A percentile compares a stretch with the other conserved stretches of the same genome.
These are phyloP conservation scores for Pilasporangium apinafurcum DNA, from an alignment of 352 stramenopile species.

Conservation along the genomic window DNA sequence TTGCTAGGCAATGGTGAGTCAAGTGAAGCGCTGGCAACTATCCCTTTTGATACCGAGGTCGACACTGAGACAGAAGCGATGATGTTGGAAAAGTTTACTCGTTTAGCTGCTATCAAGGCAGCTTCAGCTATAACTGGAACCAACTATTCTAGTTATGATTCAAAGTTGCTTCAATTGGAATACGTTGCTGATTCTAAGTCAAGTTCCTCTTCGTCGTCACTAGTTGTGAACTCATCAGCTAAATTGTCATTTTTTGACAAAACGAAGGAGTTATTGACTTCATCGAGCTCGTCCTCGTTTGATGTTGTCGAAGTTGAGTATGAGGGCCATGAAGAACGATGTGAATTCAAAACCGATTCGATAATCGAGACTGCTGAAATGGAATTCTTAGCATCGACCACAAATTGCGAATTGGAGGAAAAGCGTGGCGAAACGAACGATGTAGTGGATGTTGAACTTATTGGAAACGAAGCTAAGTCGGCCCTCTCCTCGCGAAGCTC, in stretches of 20 bases:
- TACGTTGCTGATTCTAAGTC: slow-evolving; percentile 18
- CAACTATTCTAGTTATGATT: slow-evolving; percentile 14
- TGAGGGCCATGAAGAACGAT: no score
- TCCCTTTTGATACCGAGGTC: slow-evolving; percentile 20
- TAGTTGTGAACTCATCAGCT: slow-evolving; percentile 4
- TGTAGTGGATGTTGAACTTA: not conserved
- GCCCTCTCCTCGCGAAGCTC: slow-evolving; percentile 32
- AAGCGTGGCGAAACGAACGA: not conserved
- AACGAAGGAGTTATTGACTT: slow-evolving; percentile 15
- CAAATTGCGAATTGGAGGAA: no score
- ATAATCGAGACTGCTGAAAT: no score
- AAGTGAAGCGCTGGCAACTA: not conserved
- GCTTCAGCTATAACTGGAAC: slow-evolving; percentile 26
- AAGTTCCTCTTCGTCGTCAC: slow-evolving; percentile 2
- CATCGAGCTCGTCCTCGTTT: slow-evolving; percentile 11
- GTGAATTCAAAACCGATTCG: no score
- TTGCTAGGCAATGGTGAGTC: slow-evolving; percentile 43
- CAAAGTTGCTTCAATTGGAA: slow-evolving; percentile 28
- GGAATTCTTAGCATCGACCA: no score
- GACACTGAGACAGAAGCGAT: slow-evolving; percentile 43
- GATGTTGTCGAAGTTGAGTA: slow-evolving; percentile 13
- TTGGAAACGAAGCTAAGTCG: slow-evolving; percentile 19
- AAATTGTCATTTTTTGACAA: slow-evolving; percentile 11
- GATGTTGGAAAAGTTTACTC: slow-evolving; percentile 64
- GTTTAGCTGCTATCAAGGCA: slow-evolving; percentile 42